Conservation (phyloP, 1,284 basidiomycete species). For the Xanthoconium separans region DNA sequence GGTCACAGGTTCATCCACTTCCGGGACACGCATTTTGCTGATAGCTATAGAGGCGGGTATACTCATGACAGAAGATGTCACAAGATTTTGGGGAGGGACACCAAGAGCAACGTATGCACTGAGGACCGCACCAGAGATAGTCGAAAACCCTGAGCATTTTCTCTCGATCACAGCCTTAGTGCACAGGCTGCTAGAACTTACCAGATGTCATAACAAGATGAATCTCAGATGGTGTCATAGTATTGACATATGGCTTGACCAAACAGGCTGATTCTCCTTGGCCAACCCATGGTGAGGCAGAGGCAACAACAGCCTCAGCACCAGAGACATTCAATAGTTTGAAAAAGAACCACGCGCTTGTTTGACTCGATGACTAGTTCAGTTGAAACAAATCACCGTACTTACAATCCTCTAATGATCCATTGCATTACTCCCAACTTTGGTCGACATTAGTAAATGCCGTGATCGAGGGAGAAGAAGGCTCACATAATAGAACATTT, state of each 20-base stretch:
- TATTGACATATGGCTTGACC: conserved; percentile 82
- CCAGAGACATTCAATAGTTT: conserved; percentile 85
- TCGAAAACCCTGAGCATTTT: conserved; percentile 62
- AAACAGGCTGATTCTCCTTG: conserved; percentile 87
- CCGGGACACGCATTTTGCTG: conserved; percentile 83
- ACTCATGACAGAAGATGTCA: conserved; percentile 92
- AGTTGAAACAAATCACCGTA: not conserved
- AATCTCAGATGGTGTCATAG: conserved; percentile 88
- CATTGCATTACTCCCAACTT: conserved; percentile 85
- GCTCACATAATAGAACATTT: conserved; percentile 77
- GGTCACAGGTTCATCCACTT: conserved; percentile 83
- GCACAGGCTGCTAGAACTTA: conserved; percentile 23
- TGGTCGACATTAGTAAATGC: not conserved
- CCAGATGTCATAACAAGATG: conserved; percentile 91
- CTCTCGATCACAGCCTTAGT: conserved; percentile 2
- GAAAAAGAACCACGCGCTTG: conserved; percentile 89
- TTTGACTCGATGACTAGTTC: conserved; percentile 1
- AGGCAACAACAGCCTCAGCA: conserved; percentile 89
- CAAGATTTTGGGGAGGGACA: conserved; percentile 78
- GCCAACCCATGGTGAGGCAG: conserved; percentile 89
- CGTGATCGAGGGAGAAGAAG: not conserved
- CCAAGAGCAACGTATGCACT: conserved; percentile 83
- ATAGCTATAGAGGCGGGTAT: conserved; percentile 93
- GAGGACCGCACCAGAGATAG: conserved; percentile 88
- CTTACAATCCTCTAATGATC: conserved; percentile 78